Evolutionary conservation across 495 filamentous ascomycete species (phyloP).

Genomic region (Wilcoxina mikolae): DNA sequence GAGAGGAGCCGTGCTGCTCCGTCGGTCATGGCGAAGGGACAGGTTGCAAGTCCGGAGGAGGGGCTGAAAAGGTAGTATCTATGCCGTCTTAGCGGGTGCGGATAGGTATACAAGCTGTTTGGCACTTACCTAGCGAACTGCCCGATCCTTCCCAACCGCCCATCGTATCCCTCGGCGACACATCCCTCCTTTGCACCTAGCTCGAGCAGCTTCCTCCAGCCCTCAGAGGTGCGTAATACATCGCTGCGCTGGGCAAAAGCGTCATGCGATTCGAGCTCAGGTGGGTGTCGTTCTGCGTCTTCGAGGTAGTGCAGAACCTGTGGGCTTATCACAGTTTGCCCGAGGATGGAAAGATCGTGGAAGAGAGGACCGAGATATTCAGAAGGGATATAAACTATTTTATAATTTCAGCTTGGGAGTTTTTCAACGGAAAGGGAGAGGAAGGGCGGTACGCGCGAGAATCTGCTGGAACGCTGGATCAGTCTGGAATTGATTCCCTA

Average conservation of each 20-base stretch:
- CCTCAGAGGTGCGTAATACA: constrained; percentile 41
- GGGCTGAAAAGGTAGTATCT: constrained; percentile 49
- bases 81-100: too few relatives aligned
- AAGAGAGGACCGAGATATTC: constrained; percentile 28
- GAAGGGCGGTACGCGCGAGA: constrained; percentile 29
- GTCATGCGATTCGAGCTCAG: constrained; percentile 38
- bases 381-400: constrained; percentile 36
- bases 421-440: background rate
- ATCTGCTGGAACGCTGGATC: constrained; percentile 35
- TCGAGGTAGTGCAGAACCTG: constrained; percentile 38
- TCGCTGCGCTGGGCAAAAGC: constrained; percentile 38
- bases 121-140: constrained; percentile 39
- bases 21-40: constrained; percentile 57
- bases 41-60: constrained; percentile 47
- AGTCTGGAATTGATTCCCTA: constrained; percentile 38
- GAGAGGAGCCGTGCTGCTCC: constrained; percentile 50
- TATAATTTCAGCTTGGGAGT: background rate
- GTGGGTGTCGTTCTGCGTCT: constrained; percentile 46
- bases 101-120: too few relatives aligned
- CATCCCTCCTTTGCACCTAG: constrained; percentile 41
- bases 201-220: constrained; percentile 42
- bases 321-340: constrained; percentile 34
- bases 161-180: constrained; percentile 43
- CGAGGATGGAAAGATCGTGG: constrained; percentile 33
- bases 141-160: constrained; percentile 37